Evolutionary conservation across 768 basidiomycete species (phyloP), one percentile per base, ranked within the genome.

Genomic region (Hygrocybe punicea): DNA sequence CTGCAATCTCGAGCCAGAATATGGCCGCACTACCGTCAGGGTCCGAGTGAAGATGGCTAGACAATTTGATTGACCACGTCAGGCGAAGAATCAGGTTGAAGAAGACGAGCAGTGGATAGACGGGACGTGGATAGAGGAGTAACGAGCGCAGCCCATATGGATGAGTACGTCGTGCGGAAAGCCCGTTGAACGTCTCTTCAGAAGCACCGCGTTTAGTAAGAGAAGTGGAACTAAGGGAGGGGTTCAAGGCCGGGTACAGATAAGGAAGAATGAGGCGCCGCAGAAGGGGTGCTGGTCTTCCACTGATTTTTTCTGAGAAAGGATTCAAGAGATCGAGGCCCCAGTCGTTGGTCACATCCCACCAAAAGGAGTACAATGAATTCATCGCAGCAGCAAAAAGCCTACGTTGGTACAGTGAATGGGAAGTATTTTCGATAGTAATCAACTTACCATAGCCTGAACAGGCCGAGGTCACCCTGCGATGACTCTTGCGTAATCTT

Each of bases 281-380:
- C 24, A 76, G 76, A n/a, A 76, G 73, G 57, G 60, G 56, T 45
- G 24, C 10, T 25, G 60, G 63, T 57, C 66, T 71, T 50, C 63
- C 61, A 49, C 67, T 68, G 57, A 53, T 59, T 21, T 68, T 66
- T 50, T 68, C 63, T 48, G 67, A 58, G 36, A 66, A 62, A 29
- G 68, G 60, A 53, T 78, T 79, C 57, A 98, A 74, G 42, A 98
- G 73, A 45, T 85, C 82, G 54, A 99, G 78, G 5, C 97, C 97
- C 95, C 96, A 99, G 69, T 99, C 97, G 69, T 96, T 91, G 48
- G 92, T 93, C 42, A 98, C 81, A 72, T 98, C 97, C 97, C 97
- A 99, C 91, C 93, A 99, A 71, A 96, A 98, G 2, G 94, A 95
- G 71, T 93, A 99, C 29, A 90, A 69, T 3, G 95, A 96, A 71